Conservation (phyloP, 352 stramenopile species). For the Phytophthora kernoviae region DNA sequence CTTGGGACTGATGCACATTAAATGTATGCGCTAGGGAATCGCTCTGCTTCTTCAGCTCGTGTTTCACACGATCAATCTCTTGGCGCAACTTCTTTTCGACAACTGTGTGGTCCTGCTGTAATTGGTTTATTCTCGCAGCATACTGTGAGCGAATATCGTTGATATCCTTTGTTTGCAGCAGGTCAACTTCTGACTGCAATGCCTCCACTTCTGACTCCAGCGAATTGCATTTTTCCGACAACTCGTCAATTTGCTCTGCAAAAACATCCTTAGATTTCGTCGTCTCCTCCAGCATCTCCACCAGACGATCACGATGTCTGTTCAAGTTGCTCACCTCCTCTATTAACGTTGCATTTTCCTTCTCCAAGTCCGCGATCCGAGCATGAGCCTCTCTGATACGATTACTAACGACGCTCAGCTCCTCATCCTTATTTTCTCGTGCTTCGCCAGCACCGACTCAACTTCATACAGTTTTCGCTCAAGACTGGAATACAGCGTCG, state of each 20-base stretch:
- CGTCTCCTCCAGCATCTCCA: slow-evolving; percentile 34
- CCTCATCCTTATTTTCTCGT: slow-evolving; percentile 56
- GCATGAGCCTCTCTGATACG: slow-evolving; percentile 34
- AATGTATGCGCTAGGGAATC: slow-evolving; percentile 12
- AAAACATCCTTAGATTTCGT: slow-evolving; percentile 61
- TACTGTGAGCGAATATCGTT: slow-evolving; percentile 54
- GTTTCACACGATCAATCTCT: slow-evolving; percentile 60
- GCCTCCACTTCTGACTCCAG: slow-evolving; percentile 58
- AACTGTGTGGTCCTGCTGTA: slow-evolving; percentile 54
- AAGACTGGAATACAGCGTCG: slow-evolving; percentile 61
- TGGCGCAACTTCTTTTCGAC: slow-evolving; percentile 51
- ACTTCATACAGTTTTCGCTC: slow-evolving; percentile 81
- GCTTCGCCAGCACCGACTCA: slow-evolving; percentile 54
- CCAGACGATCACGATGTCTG: slow-evolving; percentile 41
- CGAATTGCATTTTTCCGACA: slow-evolving; percentile 40
- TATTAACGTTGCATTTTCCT: slow-evolving; percentile 44
- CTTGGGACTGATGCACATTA: slow-evolving; percentile 23
- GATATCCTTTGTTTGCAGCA: slow-evolving; percentile 71
- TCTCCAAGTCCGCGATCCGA: slow-evolving; percentile 37
- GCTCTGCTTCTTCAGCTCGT: slow-evolving; percentile 48
- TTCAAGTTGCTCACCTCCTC: slow-evolving; percentile 32
- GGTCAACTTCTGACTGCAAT: slow-evolving; percentile 62
- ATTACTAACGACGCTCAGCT: slow-evolving; percentile 41
- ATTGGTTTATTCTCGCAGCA: slow-evolving; percentile 43
- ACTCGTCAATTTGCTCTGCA: slow-evolving; percentile 54